Conservation (phyloP, 78 protist genomes). For the Dictyostelium intermedium region DNA sequence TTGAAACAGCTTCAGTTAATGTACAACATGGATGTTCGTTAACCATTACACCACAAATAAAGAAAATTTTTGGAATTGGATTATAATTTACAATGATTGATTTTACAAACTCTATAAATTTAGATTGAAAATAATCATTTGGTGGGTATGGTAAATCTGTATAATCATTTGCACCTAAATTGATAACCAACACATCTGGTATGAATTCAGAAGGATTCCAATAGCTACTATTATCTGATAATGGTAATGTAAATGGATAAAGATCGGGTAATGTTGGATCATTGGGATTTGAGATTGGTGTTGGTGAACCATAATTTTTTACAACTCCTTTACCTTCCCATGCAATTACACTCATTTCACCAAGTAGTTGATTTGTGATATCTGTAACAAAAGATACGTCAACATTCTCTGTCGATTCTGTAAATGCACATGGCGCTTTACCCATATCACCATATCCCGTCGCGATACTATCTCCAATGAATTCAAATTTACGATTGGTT, state of each 20-base stretch:
- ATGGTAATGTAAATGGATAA: background rate
- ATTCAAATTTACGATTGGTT: constrained; percentile 1
- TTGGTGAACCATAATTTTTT: constrained; percentile 26
- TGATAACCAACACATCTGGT: constrained; percentile 58
- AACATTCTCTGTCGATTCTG: constrained; percentile 35
- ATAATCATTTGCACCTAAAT: constrained; percentile 81
- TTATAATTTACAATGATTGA: background rate
- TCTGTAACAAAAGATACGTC: constrained; percentile 6
- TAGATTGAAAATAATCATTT: constrained; percentile 4
- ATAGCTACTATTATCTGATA: background rate
- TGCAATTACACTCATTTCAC: constrained; percentile 1
- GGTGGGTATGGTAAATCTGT: constrained; percentile 56
- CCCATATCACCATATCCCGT: constrained; percentile 56
- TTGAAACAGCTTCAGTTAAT: constrained; percentile 13
- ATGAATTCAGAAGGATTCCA: constrained; percentile 25
- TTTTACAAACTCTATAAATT: constrained; percentile 11
- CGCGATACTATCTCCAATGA: constrained; percentile 77
- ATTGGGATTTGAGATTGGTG: constrained; percentile 19
- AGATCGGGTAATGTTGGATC: constrained; percentile 9
- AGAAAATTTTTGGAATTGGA: constrained; percentile 4
- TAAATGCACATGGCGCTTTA: constrained; percentile 17
- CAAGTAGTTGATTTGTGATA: constrained; percentile 6
- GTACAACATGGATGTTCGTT: constrained; percentile 4
- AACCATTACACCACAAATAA: constrained; percentile 80
- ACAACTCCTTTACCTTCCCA: constrained; percentile 77